phyloP scores from a whole-genome alignment of 192 early-diverging fungal species.

The Rhizophagus sp. region DNA sequence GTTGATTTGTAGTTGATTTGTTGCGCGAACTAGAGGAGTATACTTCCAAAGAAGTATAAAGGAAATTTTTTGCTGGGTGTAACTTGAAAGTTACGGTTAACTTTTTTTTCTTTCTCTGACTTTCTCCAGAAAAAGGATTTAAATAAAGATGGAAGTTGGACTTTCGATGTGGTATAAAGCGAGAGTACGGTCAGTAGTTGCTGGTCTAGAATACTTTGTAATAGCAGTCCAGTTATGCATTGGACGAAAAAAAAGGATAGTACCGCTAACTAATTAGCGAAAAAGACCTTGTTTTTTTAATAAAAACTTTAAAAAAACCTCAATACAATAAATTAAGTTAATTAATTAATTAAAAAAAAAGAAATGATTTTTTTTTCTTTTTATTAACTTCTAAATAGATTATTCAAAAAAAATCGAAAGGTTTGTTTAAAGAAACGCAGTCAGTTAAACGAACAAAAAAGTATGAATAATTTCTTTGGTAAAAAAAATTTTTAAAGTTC shows the following conservation, averaged over 20 bases:
- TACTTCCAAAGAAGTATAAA: neutral
- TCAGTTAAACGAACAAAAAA: too few species aligned
- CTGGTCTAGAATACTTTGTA: constrained; percentile 29
- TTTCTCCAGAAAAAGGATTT: neutral
- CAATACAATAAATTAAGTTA: too few species aligned
- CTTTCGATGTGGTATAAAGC: constrained; percentile 33
- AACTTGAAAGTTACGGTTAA: neutral
- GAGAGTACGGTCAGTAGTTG: constrained; percentile 26
- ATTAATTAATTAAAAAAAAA: too few species aligned
- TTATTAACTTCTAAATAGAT: too few species aligned
- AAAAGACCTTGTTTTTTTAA: neutral
- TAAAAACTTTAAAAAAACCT: too few species aligned
- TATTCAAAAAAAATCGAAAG: too few species aligned
- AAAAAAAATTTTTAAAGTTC: too few species aligned
- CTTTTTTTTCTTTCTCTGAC: neutral
- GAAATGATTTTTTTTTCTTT: too few species aligned
- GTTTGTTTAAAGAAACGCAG: too few species aligned
- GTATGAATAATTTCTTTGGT: too few species aligned
- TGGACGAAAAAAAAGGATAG: neutral
- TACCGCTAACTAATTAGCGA: neutral
- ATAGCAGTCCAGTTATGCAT: constrained; percentile 29
- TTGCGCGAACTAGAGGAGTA: neutral
- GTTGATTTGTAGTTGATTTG: neutral
- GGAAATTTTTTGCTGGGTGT: neutral
- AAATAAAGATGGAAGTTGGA: neutral